These are phyloP conservation scores for Groenewaldozyma salmanticensis DNA, from an alignment of 805 yeast genomes.

Conservation along the genomic window DNA sequence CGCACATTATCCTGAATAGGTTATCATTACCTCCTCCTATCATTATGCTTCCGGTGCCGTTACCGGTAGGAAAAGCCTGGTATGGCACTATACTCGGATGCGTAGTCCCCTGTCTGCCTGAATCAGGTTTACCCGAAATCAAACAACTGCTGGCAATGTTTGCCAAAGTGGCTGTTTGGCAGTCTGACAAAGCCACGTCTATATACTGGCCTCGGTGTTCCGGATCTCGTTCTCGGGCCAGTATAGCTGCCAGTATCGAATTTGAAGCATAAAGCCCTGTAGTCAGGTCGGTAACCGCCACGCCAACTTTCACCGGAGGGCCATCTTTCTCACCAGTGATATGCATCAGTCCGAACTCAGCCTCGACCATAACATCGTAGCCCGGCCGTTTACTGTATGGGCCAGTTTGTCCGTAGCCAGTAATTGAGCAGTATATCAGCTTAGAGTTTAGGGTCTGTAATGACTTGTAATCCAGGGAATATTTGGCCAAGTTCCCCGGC, in stretches of 20 bases:
- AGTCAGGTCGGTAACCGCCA: slow-evolving; percentile 35
- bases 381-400: slow-evolving; percentile 32
- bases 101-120: slow-evolving; percentile 34
- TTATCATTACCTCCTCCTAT: slow-evolving; percentile 36
- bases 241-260: slow-evolving; percentile 30
- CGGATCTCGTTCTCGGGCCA: slow-evolving; percentile 22
- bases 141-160: slow-evolving; percentile 32
- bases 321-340: slow-evolving; percentile 34
- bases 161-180: slow-evolving; percentile 33
- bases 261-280: slow-evolving; percentile 32
- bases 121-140: slow-evolving; percentile 30
- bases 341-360: slow-evolving; percentile 37
- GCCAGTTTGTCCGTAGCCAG: slow-evolving; percentile 36
- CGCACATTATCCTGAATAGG: slow-evolving; percentile 26
- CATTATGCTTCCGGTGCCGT: slow-evolving; percentile 30
- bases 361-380: slow-evolving; percentile 37
- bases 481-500: slow-evolving; percentile 30
- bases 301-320: slow-evolving; percentile 35
- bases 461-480: slow-evolving; percentile 27
- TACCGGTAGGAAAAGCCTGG: slow-evolving; percentile 32
- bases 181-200: slow-evolving; percentile 30
- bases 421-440: slow-evolving; percentile 31
- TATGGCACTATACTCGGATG: slow-evolving; percentile 35
- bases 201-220: slow-evolving; percentile 32
- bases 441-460: slow-evolving; percentile 20